Base-by-base conservation (phyloP, 176 grass and related monocot genomes). In the Rhynchospora tenuis region DNA sequence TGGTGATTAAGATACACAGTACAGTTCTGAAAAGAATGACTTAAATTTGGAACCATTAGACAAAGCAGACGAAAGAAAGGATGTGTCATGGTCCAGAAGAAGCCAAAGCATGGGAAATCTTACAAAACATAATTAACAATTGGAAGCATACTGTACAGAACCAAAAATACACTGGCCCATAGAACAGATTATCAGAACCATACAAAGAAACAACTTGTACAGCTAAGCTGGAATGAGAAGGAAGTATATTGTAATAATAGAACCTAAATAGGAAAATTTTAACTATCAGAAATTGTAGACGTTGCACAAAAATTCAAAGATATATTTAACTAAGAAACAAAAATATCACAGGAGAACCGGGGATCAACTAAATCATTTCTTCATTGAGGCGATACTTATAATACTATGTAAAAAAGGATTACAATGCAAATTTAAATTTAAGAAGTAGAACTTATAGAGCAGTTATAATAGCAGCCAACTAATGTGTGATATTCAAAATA, bases 11-110 rank as follows among this genome's bases (percentile, higher is more conserved):
- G 50, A 56, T 56, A 77, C 0, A 77, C 31, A 44, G 9, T 45
- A 45, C 19, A 71, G 45, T 28, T 33, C 44, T 52, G 45, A 66
- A 51, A 50, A 81, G 12, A 81, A 57, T 78, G 12, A 26, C 9
- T 44, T 54, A 67, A 59, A 82, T 67, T 82, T 64, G 80, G 80
- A 61, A 68, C 80, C 80, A 67, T 65, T 22, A 65, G 66, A 7
- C 47, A 82, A 14, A 65, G 19, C 52, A 65, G 61, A 82, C 22
- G 24, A 82, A 51, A 61, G 47, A 67, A 52, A 82, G 57, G 38
- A 47, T 82, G 48, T 82, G 61, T 54, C 63, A 67, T 82, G 80
- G 80, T 82, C 61, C 80, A 82, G 23, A 38, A 82, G 45, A 19
- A 82, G 80, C 59, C 43, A 63, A 26, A 82, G 80, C 59, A 68